phyloP scores from a whole-genome alignment of 768 basidiomycete genomes.

The Xanthoconium stramineum region DNA sequence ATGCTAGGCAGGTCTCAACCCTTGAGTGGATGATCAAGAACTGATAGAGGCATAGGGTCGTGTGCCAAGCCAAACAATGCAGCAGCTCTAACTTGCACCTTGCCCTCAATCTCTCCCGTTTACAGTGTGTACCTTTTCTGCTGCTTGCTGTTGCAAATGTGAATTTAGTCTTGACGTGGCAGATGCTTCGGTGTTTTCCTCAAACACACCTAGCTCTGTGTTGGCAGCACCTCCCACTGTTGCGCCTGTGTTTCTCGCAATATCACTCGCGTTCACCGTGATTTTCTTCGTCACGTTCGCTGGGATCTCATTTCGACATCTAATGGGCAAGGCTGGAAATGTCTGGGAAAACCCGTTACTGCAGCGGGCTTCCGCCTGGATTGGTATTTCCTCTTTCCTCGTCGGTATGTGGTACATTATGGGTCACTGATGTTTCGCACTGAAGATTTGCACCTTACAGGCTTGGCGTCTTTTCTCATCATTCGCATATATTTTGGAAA shows the following conservation, averaged over 20 bases:
- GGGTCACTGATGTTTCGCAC: background rate
- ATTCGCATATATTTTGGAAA: conserved; percentile 82
- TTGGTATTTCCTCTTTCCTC: conserved; percentile 74
- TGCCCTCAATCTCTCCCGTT: conserved; percentile 49
- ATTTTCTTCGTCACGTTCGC: conserved; percentile 67
- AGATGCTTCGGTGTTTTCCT: conserved; percentile 68
- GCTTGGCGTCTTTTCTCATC: conserved; percentile 65
- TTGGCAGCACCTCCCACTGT: conserved; percentile 59
- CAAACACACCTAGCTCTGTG: conserved; percentile 50
- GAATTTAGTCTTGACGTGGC: background rate
- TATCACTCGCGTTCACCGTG: conserved; percentile 53
- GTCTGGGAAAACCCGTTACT: conserved; percentile 54
- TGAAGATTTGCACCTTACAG: conserved; percentile 32
- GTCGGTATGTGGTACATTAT: conserved; percentile 44
- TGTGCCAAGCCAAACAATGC: conserved; percentile 53
- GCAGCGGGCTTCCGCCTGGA: conserved; percentile 64
- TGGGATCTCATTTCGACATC: conserved; percentile 61
- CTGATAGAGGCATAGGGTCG: conserved; percentile 48
- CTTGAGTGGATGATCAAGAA: background rate
- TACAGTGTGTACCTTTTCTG: conserved; percentile 49
- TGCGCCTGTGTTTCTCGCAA: conserved; percentile 61
- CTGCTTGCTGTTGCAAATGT: background rate
- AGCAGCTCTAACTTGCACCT: conserved; percentile 53
- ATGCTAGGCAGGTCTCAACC: conserved; percentile 49
- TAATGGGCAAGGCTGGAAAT: conserved; percentile 52